Evolutionary conservation across 2,329 filamentous ascomycete species (phyloP), one percentile per base, ranked within the genome.

Genomic region (Tympanopsis confertula): DNA sequence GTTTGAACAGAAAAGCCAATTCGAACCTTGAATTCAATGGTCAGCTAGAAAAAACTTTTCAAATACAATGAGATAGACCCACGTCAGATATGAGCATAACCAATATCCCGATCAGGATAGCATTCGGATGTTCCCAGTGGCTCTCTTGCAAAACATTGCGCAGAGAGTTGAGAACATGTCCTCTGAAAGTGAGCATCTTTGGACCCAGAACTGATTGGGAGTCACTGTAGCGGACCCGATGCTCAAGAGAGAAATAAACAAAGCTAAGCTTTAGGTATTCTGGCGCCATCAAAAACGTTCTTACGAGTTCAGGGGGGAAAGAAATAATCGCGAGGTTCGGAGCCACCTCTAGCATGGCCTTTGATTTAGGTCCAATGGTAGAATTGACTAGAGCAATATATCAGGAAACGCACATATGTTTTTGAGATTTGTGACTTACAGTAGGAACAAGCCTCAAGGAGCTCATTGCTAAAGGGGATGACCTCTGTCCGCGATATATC

Each of bases 41-140:
- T 14, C 7, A 10, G 22, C 7, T 26, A 10, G 17, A 28, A 33
- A 35, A 30, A 36, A 18, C 20, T 22, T 5, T 12, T 7, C 15
- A 32, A 35, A 3, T 5, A 35, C 5, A 5, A 19, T 13, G 15
- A 14, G 5, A 15, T 20, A 2, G n/a, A 48, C 54, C 43, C 39
- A 58, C 56, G 38, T 59, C 56, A 10, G 43, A 40, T 3, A 59
- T 49, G 7, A 58, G 33, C 14, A 58, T 45, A 3, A 47, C 52
- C 13, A 57, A 20, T 13, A 58, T 51, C 4, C 56, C 54, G 4
- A 52, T 53, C 41, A 61, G 39, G 10, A 53, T 39, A 13, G 49
- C 39, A 42, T 59, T 49, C 14, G 45, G 39, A 3, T 38, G 44
- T 2, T 45, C 39, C 5, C 41, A 47, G 5, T 47, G 26, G 20